phyloP scores from a whole-genome alignment of 345 rosid genomes.

The Atalantia buxifolia region DNA sequence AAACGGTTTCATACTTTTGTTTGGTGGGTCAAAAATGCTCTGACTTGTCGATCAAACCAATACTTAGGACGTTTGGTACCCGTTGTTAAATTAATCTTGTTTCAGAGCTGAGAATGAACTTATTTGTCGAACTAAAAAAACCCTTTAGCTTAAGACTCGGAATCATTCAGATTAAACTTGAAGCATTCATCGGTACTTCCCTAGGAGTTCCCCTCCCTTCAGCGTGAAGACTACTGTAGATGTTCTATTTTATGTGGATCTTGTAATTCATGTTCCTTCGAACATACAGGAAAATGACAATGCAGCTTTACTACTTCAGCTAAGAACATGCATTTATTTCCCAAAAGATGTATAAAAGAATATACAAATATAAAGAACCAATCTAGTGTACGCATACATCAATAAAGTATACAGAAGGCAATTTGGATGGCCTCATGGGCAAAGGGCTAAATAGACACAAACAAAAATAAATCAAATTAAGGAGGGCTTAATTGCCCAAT shows the following conservation, averaged over 20 bases:
- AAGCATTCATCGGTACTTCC: not conserved
- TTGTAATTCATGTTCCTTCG: not conserved
- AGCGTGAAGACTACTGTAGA: not conserved
- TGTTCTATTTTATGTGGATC: not conserved
- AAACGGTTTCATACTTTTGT: too few relatives aligned
- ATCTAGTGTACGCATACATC: not conserved
- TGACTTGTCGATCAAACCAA: too few relatives aligned
- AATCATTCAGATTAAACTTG: not conserved
- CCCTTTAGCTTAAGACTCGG: not conserved
- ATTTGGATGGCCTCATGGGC: not conserved
- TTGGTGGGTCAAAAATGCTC: too few relatives aligned
- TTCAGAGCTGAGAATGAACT: not conserved
- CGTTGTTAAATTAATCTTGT: too few relatives aligned
- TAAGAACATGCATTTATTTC: not conserved
- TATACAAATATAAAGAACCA: not conserved
- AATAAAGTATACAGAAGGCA: not conserved
- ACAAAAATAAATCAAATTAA: not conserved
- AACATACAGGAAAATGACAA: not conserved
- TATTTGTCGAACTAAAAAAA: not conserved
- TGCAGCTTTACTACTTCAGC: not conserved
- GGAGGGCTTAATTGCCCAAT: conserved; percentile 28
- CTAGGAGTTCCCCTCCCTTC: too few relatives aligned
- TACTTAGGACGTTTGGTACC: not conserved
- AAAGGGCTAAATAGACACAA: not conserved
- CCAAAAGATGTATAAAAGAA: not conserved